Evolutionary conservation across 23 red algal genomes (phyloP).

Genomic region (Pyropia yezoensis): DNA sequence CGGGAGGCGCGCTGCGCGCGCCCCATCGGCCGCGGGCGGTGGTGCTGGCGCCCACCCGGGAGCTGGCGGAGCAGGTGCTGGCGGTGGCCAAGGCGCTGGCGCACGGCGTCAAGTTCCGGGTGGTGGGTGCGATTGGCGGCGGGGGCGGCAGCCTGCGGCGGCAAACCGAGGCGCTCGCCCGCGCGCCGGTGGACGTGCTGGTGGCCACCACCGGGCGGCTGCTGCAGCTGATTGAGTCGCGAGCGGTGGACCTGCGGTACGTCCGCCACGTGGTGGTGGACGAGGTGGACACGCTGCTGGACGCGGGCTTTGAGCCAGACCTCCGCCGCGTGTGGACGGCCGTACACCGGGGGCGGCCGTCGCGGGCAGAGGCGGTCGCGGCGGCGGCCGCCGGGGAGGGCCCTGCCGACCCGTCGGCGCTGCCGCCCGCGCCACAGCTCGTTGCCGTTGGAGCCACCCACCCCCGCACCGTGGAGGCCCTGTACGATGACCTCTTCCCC

Average conservation of each 20-base stretch:
- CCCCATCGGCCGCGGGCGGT: slow-evolving; percentile 66
- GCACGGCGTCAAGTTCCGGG: slow-evolving; percentile 72
- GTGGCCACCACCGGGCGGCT: slow-evolving; percentile 62
- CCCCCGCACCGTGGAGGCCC: slow-evolving; percentile 16
- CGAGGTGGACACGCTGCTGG: slow-evolving; percentile 84
- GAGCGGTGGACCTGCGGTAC: slow-evolving; percentile 42
- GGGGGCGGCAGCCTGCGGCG: slow-evolving; percentile 12
- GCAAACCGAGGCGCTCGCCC: slow-evolving; percentile 19
- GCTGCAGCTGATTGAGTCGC: slow-evolving; percentile 41
- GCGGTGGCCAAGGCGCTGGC: slow-evolving; percentile 41
- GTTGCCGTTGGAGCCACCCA: slow-evolving; percentile 82
- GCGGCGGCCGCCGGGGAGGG: slow-evolving; percentile 2
- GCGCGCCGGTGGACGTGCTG: slow-evolving; percentile 53
- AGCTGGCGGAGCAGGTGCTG: slow-evolving; percentile 84
- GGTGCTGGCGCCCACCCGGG: slow-evolving; percentile 80
- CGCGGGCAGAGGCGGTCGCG: slow-evolving; percentile 5
- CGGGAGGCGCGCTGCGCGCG: slow-evolving; percentile 14
- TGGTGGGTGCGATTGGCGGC: slow-evolving; percentile 14
- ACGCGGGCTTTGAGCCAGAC: slow-evolving; percentile 55
- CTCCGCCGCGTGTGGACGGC: slow-evolving; percentile 19
- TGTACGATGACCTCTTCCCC: slow-evolving; percentile 61
- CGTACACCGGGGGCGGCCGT: neutral
- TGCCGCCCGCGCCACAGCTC: slow-evolving; percentile 26
- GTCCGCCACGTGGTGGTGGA: slow-evolving; percentile 61
- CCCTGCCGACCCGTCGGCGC: too few species aligned